Evolutionary conservation across 495 filamentous ascomycete species (phyloP).

Genomic region (Penicillium longicatenatum): DNA sequence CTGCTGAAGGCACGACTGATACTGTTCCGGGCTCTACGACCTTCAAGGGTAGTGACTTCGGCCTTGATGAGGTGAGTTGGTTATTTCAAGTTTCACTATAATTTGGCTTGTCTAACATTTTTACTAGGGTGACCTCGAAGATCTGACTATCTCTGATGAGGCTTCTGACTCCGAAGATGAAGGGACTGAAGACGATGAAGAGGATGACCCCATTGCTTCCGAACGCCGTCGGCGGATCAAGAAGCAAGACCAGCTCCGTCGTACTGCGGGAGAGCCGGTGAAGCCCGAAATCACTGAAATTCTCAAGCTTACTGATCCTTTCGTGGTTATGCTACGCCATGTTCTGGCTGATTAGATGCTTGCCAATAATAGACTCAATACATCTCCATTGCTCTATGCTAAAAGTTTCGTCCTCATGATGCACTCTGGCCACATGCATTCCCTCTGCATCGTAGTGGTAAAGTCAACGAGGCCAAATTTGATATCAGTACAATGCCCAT

Average conservation of each 20-base stretch:
- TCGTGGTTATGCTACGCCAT: constrained; percentile 79
- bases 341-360: constrained; percentile 72
- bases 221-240: constrained; percentile 75
- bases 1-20: constrained; percentile 66
- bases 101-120: constrained; percentile 13
- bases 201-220: constrained; percentile 77
- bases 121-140: constrained; percentile 69
- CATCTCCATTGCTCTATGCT: too few species aligned
- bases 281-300: constrained; percentile 84
- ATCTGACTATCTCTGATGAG: constrained; percentile 75
- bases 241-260: constrained; percentile 75
- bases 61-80: constrained; percentile 73
- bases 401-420: neutral
- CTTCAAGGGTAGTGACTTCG: constrained; percentile 82
- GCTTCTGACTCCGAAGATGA: constrained; percentile 67
- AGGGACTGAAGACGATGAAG: constrained; percentile 71
- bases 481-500: neutral
- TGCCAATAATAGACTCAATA: neutral
- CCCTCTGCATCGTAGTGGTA: neutral
- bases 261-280: constrained; percentile 83
- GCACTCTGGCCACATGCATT: neutral
- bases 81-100: constrained; percentile 3
- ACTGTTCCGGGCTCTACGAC: constrained; percentile 49
- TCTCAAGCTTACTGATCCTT: constrained; percentile 72
- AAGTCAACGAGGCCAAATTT: neutral